These are phyloP conservation scores for Magnolia sinica DNA, from an alignment of 164 flowering plant genomes.

Conservation along the genomic window DNA sequence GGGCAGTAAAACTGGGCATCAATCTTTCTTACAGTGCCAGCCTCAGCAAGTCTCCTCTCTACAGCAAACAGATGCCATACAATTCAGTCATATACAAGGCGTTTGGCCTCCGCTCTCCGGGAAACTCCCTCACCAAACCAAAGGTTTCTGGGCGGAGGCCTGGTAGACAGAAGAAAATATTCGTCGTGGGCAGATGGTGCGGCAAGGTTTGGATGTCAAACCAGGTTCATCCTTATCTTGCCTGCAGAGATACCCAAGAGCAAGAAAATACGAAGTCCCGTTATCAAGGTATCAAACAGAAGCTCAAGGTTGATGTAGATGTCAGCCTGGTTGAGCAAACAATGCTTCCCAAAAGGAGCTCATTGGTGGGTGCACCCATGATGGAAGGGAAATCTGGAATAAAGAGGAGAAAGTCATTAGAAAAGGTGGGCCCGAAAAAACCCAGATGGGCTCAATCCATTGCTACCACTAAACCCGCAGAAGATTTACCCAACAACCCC, in stretches of 20 bases:
- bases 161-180: conserved; percentile 56
- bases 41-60: conserved; percentile 84
- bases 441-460: conserved; percentile 25
- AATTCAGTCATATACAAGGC: conserved; percentile 76
- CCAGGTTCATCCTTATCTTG: conserved; percentile 83
- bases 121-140: conserved; percentile 31
- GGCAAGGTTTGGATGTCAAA: conserved; percentile 97
- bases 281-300: conserved; percentile 30
- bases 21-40: conserved; percentile 82
- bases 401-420: conserved; percentile 49
- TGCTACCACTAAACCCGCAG: conserved; percentile 16
- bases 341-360: conserved; percentile 3
- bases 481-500: conserved; percentile 25
- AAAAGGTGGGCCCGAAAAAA: conserved; percentile 33
- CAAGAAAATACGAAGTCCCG: conserved; percentile 25
- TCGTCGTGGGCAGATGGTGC: conserved; percentile 95
- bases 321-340: conserved; percentile 13
- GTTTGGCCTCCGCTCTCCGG: conserved; percentile 63
- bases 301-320: conserved; percentile 28
- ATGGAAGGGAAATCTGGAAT: conserved; percentile 30
- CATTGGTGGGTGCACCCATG: conserved; percentile 10
- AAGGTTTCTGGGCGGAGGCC: conserved; percentile 33
- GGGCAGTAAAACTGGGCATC: conserved; percentile 92
- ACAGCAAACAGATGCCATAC: conserved; percentile 92
- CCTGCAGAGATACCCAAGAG: conserved; percentile 39